Base-by-base conservation (phyloP, 345 rosid species). In the Atalantia buxifolia region DNA sequence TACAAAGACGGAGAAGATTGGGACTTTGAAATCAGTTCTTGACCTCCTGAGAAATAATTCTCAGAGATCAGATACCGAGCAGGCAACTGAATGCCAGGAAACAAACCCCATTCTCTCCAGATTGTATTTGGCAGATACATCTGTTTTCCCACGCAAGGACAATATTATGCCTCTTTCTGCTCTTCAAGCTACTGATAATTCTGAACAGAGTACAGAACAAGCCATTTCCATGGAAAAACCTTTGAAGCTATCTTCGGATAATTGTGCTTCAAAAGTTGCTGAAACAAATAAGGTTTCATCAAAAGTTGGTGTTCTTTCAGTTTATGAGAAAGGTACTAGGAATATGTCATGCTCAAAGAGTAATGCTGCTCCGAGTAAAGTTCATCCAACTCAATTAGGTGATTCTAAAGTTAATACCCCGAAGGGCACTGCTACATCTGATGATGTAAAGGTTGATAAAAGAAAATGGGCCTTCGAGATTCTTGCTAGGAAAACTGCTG, bases 391-490 rank as follows among this genome's bases (percentile, higher is more conserved):
- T 42, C 33, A 78, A 57, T 76, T 72, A 62, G 86, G 86, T 76
- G 77, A 77, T 85, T 78, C 84, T 42, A 84, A 83, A 71, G 66
- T 77, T 70, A 81, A 79, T 71, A 69, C 68, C 14, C 78, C 27
- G 69, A 91, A 87, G 78, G 93, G 84, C 68, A 72, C 60, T 80
- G 84, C 48, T 77, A 83, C 80, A 61, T 75, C 88, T 48, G 92
- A 86, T 69, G 94, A 90, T 75, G 84, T 77, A 76, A 96, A 89
- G 86, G 77, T 80, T 75, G 99, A 96, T 87, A 94, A 91, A 88
- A 91, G 94, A 77, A 94, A 94, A 83, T 94, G 94, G 97, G 99
- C 99, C 66, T 78, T 92, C 81, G 91, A 92, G 85, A 90, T 96
- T 80, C 99, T 96, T 85, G 98, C 99, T 14, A 88, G 99, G 77